Conservation (phyloP, 2,329 filamentous ascomycete species). For the Corynespora cassiicola region DNA sequence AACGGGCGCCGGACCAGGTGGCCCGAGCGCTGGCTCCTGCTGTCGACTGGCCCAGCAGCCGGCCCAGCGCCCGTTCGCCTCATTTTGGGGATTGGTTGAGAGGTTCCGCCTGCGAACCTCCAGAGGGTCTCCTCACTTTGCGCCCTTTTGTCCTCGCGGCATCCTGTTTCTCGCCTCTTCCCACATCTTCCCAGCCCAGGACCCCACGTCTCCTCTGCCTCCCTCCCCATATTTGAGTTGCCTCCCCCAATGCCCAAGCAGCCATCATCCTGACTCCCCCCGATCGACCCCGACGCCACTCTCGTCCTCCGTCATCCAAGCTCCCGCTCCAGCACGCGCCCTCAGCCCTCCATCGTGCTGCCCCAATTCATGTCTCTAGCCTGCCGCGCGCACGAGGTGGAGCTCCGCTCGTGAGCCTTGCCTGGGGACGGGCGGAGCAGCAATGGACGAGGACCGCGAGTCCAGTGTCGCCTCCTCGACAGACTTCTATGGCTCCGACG, state of each 20-base stretch:
- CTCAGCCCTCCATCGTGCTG: neutral
- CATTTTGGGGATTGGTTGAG: conserved; percentile 18
- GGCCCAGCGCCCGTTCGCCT: conserved; percentile 18
- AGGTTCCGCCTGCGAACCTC: too few species aligned
- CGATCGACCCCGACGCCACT: conserved; percentile 11
- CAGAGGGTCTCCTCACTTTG: conserved; percentile 4
- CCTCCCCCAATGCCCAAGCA: conserved; percentile 9
- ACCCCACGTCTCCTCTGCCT: neutral
- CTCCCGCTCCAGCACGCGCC: conserved; percentile 2
- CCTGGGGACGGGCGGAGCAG: conserved; percentile 21
- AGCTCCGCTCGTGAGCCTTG: conserved; percentile 38
- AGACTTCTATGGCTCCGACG: conserved; percentile 44
- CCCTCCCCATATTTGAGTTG: neutral
- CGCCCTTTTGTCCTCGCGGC: neutral
- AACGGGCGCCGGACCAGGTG: conserved; percentile 1
- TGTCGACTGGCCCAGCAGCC: neutral
- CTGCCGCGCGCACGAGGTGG: conserved; percentile 28
- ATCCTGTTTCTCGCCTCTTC: neutral
- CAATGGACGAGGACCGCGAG: conserved; percentile 43
- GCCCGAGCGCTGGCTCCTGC: conserved; percentile 4
- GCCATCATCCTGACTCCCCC: conserved; percentile 10
- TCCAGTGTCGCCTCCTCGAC: conserved; percentile 42
- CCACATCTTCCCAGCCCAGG: neutral
- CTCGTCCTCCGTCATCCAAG: neutral
- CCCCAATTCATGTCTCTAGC: conserved; percentile 34